Percentiles rank a stretch among this genome's conserved stretches.
These are phyloP conservation scores for Quercus rubra DNA, from an alignment of 306 rosid species.

Conservation along the genomic window DNA sequence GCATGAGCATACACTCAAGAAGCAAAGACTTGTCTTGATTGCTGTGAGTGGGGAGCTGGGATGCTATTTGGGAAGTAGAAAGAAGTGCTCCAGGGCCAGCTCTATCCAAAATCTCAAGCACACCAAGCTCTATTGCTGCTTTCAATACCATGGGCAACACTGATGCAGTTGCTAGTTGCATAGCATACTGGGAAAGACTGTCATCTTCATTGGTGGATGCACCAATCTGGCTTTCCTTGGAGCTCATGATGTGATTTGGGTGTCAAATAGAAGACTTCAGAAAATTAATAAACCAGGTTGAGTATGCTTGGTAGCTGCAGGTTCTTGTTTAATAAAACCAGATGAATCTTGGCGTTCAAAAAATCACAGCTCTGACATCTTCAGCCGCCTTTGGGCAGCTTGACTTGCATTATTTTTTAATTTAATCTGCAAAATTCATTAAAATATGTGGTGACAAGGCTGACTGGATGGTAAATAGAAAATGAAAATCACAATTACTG, in stretches of 20 bases:
- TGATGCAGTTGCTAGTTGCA: constrained; percentile 20
- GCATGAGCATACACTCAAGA: constrained; percentile 22
- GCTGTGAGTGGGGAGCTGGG: constrained; percentile 4
- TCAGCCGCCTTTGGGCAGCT: too few relatives aligned
- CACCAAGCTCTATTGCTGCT: constrained; percentile 29
- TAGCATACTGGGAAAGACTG: constrained; percentile 9
- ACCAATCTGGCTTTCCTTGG: neutral
- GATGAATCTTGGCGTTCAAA: too few relatives aligned
- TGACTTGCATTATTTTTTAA: too few relatives aligned
- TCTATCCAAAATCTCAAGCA: constrained; percentile 21
- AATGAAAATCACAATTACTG: too few relatives aligned
- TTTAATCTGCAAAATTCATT: too few relatives aligned
- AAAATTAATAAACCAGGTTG: too few relatives aligned
- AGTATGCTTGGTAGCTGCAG: too few relatives aligned
- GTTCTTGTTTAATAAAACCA: too few relatives aligned
- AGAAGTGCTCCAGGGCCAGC: constrained; percentile 17
- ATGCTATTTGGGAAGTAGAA: constrained; percentile 27
- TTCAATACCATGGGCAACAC: constrained; percentile 15
- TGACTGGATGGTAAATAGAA: too few relatives aligned
- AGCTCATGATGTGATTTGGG: neutral
- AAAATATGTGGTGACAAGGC: too few relatives aligned
- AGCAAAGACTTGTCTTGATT: neutral
- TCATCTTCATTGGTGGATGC: constrained; percentile 8
- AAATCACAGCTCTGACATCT: too few relatives aligned
- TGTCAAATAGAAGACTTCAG: neutral